Percentiles rank a stretch among this genome's conserved stretches.
Evolutionary conservation across 257 asterid genomes (phyloP).

Genomic region (Agastache rugosa): DNA sequence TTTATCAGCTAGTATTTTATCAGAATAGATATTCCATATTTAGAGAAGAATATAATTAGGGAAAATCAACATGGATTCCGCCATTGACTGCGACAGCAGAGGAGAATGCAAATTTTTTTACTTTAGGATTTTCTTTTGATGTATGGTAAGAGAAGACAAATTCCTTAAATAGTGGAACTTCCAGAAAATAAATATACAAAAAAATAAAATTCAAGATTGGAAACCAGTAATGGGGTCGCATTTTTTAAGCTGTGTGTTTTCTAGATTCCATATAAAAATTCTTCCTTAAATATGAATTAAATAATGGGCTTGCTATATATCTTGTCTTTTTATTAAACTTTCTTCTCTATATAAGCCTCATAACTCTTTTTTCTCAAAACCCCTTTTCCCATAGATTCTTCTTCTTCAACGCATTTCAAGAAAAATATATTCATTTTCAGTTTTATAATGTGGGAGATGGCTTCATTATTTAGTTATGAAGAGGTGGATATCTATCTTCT

Average conservation of each 20-base stretch:
- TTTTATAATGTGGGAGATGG: slow-evolving; percentile 61
- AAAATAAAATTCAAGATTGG: neutral
- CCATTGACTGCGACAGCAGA: slow-evolving; percentile 44
- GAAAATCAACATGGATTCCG: slow-evolving; percentile 50
- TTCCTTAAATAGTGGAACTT: slow-evolving; percentile 39
- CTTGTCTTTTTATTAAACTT: slow-evolving; percentile 37
- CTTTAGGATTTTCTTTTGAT: slow-evolving; percentile 7
- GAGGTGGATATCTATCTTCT: slow-evolving; percentile 52
- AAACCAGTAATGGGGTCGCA: slow-evolving; percentile 29
- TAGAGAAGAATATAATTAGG: slow-evolving; percentile 44
- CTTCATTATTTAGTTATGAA: slow-evolving; percentile 64
- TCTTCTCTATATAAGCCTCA: slow-evolving; percentile 54
- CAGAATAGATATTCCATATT: slow-evolving; percentile 23
- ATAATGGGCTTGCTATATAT: slow-evolving; percentile 23
- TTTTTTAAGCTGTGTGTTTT: slow-evolving; percentile 30
- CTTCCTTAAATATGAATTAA: slow-evolving; percentile 33
- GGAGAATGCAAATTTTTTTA: slow-evolving; percentile 13
- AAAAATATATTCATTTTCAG: neutral
- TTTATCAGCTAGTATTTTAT: slow-evolving; percentile 29
- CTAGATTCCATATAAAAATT: slow-evolving; percentile 43
- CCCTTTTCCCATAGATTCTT: slow-evolving; percentile 39
- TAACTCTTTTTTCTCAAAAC: slow-evolving; percentile 31
- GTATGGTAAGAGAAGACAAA: slow-evolving; percentile 46
- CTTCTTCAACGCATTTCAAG: slow-evolving; percentile 29
- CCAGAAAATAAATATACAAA: neutral